Evolutionary conservation across 441 rosid genomes (phyloP).

Genomic region (Theobroma grandiflorum): DNA sequence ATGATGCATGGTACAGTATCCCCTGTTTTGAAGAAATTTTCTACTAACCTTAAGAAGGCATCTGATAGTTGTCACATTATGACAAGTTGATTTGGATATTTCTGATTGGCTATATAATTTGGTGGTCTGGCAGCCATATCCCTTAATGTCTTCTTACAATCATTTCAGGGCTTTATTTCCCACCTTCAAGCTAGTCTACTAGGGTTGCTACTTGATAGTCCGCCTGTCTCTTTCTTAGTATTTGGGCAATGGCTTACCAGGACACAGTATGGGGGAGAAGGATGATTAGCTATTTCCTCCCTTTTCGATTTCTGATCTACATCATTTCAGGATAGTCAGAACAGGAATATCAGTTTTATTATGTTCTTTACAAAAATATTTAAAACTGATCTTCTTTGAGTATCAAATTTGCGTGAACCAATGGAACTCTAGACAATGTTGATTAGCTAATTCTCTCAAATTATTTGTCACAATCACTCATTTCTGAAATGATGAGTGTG

Average conservation of each 20-base stretch:
- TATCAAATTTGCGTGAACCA: not conserved
- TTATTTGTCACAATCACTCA: not conserved
- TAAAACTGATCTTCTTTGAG: constrained; percentile 5
- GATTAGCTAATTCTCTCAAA: not conserved
- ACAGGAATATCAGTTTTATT: not conserved
- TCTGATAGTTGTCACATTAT: not conserved
- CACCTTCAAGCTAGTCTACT: not conserved
- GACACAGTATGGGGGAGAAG: not conserved
- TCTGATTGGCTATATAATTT: not conserved
- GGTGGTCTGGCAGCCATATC: not conserved
- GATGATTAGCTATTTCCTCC: not conserved
- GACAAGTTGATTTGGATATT: not conserved
- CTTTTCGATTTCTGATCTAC: not conserved
- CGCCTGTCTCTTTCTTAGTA: not conserved
- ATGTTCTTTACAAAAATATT: not conserved
- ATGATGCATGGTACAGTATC: not conserved
- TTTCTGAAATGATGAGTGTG: not conserved
- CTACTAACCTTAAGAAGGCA: constrained; percentile 10
- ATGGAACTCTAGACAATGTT: not conserved
- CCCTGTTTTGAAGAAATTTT: not conserved
- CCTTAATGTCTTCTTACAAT: not conserved
- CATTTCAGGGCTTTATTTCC: not conserved
- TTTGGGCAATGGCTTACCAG: not conserved
- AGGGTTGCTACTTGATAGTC: not conserved
- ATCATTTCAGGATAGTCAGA: not conserved